phyloP scores from a whole-genome alignment of 352 stramenopile genomes.

The Pythium brachiatum region DNA sequence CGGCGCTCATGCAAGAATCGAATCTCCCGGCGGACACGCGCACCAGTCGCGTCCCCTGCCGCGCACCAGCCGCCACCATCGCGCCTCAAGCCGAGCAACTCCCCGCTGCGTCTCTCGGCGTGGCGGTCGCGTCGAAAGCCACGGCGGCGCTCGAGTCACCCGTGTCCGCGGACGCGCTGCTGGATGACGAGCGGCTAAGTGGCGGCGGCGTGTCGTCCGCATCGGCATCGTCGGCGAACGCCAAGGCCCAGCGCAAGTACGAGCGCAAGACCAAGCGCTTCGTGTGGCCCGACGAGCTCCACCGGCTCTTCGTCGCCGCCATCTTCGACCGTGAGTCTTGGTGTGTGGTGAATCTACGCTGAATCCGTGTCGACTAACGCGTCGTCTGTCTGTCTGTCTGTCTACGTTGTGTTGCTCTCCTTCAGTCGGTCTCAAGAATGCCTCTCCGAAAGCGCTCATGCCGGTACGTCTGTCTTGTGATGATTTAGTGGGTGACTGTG shows the following conservation, averaged over 20 bases:
- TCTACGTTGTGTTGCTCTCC: not conserved
- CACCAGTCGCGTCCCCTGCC: not conserved
- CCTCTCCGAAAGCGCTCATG: slow-evolving; percentile 77
- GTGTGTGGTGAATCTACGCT: not conserved
- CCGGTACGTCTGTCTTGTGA: slow-evolving; percentile 44
- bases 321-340: slow-evolving; percentile 73
- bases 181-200: slow-evolving; percentile 15
- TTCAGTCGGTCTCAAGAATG: slow-evolving; percentile 81
- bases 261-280: slow-evolving; percentile 88
- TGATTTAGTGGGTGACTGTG: no score
- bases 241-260: slow-evolving; percentile 74
- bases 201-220: slow-evolving; percentile 5
- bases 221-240: not conserved
- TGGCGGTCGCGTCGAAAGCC: not conserved
- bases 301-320: slow-evolving; percentile 84
- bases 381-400: no score
- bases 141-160: slow-evolving; percentile 12
- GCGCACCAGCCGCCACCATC: not conserved
- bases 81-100: not conserved
- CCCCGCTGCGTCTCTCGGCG: not conserved
- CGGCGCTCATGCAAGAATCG: slow-evolving; percentile 19
- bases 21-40: slow-evolving; percentile 11
- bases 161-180: slow-evolving; percentile 18
- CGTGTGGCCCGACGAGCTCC: slow-evolving; percentile 85
- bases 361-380: not conserved